Conservation (phyloP, 192 early-diverging fungal species). For the Coemansia sp. region DNA sequence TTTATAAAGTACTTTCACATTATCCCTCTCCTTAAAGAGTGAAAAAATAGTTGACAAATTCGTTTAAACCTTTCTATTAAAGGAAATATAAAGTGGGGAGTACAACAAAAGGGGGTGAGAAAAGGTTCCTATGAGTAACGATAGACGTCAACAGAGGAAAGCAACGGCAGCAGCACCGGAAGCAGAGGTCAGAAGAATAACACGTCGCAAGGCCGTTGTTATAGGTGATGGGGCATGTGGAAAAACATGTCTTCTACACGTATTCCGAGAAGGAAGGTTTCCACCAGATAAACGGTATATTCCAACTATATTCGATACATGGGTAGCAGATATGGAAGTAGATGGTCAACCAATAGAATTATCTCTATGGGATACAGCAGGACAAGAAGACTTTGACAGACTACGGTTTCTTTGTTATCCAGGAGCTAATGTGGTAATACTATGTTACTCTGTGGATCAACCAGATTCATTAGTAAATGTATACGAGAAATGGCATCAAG, state of each 20-base stretch:
- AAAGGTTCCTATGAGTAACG: too few species aligned
- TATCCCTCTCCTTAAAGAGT: too few species aligned
- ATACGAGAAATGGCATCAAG: constrained; percentile 37
- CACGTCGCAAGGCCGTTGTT: constrained; percentile 74
- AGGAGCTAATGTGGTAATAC: constrained; percentile 88
- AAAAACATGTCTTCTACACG: constrained; percentile 82
- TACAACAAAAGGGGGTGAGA: too few species aligned
- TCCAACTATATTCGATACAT: constrained; percentile 95
- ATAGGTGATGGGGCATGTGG: constrained; percentile 92
- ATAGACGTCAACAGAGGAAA: too few species aligned
- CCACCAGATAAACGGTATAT: constrained; percentile 64
- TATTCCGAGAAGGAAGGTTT: constrained; percentile 80
- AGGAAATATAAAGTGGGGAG: too few species aligned
- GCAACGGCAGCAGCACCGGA: too few species aligned
- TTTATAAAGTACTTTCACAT: too few species aligned
- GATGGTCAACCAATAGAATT: constrained; percentile 85
- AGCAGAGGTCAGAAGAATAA: too few species aligned
- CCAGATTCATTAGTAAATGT: constrained; percentile 83
- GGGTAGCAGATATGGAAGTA: constrained; percentile 87
- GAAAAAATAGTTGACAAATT: too few species aligned
- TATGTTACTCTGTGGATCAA: constrained; percentile 86
- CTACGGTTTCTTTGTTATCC: constrained; percentile 91
- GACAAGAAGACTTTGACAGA: constrained; percentile 94
- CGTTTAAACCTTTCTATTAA: too few species aligned
- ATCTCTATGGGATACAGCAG: constrained; percentile 95